Conservation (phyloP, 257 asterid species). For the Jacaranda copaia region DNA sequence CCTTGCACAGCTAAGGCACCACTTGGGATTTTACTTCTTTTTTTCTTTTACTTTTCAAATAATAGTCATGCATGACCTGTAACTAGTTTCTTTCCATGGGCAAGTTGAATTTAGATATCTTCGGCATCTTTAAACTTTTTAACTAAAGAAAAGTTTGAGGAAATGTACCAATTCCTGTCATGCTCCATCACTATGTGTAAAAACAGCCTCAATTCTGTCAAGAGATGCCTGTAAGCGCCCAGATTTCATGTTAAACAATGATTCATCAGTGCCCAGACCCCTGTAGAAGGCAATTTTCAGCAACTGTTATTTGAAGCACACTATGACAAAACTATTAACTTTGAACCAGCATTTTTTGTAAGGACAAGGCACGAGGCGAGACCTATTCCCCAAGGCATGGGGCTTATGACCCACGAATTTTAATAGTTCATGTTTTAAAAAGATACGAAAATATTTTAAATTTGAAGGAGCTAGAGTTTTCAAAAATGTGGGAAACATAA, state of each 20-base stretch:
- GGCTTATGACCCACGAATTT: too few relatives aligned
- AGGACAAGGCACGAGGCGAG: too few relatives aligned
- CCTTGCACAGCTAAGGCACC: background rate
- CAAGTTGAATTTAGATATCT: background rate
- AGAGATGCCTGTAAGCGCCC: constrained; percentile 91
- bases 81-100: background rate
- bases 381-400: too few relatives aligned
- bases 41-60: background rate
- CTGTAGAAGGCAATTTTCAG: constrained; percentile 49
- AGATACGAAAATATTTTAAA: too few relatives aligned
- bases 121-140: background rate
- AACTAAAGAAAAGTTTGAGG: background rate
- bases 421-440: too few relatives aligned
- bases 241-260: constrained; percentile 88
- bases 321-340: background rate
- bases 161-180: constrained; percentile 38
- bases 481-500: too few relatives aligned
- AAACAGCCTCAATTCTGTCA: constrained; percentile 91
- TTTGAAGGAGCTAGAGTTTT: too few relatives aligned
- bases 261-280: constrained; percentile 81
- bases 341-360: too few relatives aligned
- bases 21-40: background rate
- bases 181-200: constrained; percentile 54
- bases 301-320: constrained; percentile 3
- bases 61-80: background rate